Evolutionary conservation across 805 yeast genomes (phyloP), one percentile per base, ranked within the genome.

Genomic region (Metschnikowia amazonensis): DNA sequence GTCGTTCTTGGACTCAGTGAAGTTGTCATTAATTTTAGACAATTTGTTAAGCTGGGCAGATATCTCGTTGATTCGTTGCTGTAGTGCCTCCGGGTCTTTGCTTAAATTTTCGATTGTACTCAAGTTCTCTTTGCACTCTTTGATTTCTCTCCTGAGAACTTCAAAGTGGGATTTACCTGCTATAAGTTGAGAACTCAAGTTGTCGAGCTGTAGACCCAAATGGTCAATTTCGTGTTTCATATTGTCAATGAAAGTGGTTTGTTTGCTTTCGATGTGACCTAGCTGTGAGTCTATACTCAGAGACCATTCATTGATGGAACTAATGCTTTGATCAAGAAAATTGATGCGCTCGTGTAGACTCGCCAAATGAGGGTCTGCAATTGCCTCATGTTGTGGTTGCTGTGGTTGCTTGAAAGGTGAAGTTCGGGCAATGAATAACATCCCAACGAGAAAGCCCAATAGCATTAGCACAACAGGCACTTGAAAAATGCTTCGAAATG

Each of bases 211-310:
- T 5, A 23, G 35, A 16, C 47, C 55, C 6, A 63, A 42, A 3
- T 33, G 25, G 10, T 56, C 62, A 29, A 63, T 51, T 30, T 58
- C 58, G 2, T 42, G 28, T 20, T 45, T 45, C n/a, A 58, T n/a
- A 16, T 42, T 39, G 2, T 39, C 30, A n/a, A 50, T 35, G 24
- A 59, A 38, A 8, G 53, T 34, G 6, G 53, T 53, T 25, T 53
- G 53, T 27, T 55, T 56, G 4, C 49, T 20, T n/a, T 55, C 55
- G 2, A 59, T 23, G 14, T 46, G 42, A 21, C 58, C 63, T 27
- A 59, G 59, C 25, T 53, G 56, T 16, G 46, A 45, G 14, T 55
- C 51, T 9, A 63, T 43, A 2, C 52, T 51, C 14, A 28, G 35
- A 2, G 62, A 46, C 6, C 55, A 35, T 8, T 55, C 56, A 29